Evolutionary conservation across 345 rosid species (phyloP), one percentile per base, ranked within the genome.

Genomic region (Populus tremula): DNA sequence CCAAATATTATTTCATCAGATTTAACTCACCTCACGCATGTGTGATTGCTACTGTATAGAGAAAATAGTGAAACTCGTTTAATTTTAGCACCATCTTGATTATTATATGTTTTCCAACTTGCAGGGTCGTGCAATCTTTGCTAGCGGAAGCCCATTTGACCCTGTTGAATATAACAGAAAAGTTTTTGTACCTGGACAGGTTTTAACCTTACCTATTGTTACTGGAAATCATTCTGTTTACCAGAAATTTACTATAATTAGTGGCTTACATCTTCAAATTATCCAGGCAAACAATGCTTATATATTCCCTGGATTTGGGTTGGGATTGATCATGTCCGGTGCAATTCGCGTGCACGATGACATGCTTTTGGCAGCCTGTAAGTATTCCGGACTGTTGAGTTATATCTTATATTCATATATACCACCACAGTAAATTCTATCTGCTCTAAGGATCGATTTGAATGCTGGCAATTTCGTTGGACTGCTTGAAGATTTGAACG

Each of bases 301-400:
- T 85, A 88, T 96, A 63, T 96, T 96, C 88, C 98, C 97, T 0
- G 99, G 97, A 54, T 84, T 96, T 27, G 99, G 99, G 76, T 89
- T 93, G 85, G 99, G 98, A 67, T 74, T 96, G 90, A 91, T 96
- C 71, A 90, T 96, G 72, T 90, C 97, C 0, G 96, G 99, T 45
- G 90, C 98, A 18, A 93, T 96, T 67, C 98, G 94, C 35, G 95
- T 96, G 67, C 94, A 88, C 16, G 94, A 92, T 80, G 97, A 90
- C 90, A 87, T 96, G 99, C 99, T 96, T 85, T 85, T 96, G 84
- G 97, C 97, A 72, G 99, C 99, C 74, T 92, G 98, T 96, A 88
- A 93, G 99, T 86, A 72, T 35, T 23, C 12, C 10, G 20, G 50
- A 45, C n/a, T 63, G 14, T 45, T 13, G 66, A 59, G 64, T 59